Percentiles rank a stretch among this genome's conserved stretches.
phyloP scores from a whole-genome alignment of 768 basidiomycete genomes.

The Rubroboletus pulcherrimus region DNA sequence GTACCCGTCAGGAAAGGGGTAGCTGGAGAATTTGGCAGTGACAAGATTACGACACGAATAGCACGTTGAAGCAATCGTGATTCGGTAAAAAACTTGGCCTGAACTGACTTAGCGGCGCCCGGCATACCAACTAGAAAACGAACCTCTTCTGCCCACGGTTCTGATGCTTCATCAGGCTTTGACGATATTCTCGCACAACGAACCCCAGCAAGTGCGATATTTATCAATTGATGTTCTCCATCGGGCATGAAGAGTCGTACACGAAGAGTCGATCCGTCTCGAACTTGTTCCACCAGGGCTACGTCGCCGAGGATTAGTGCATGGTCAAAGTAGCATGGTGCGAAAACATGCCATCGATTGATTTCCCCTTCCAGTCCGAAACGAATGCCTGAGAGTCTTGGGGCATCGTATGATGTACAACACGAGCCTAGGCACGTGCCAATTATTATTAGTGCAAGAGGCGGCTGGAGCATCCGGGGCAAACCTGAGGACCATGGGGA shows the following conservation, averaged over 20 bases:
- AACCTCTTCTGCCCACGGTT: constrained; percentile 89
- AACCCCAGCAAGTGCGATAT: constrained; percentile 80
- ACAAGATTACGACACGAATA: constrained; percentile 75
- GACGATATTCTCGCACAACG: constrained; percentile 67
- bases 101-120: constrained; percentile 4
- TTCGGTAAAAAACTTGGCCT: constrained; percentile 96
- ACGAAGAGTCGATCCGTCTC: constrained; percentile 88
- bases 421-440: constrained; percentile 49
- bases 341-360: constrained; percentile 66
- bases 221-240: constrained; percentile 86
- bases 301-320: constrained; percentile 6
- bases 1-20: constrained; percentile 73
- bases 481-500: constrained; percentile 69
- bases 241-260: constrained; percentile 85
- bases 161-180: constrained; percentile 73
- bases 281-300: constrained; percentile 93
- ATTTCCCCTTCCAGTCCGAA: constrained; percentile 86
- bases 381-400: constrained; percentile 85
- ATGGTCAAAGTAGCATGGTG: neutral
- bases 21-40: constrained; percentile 72
- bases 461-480: neutral
- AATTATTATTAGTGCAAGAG: neutral
- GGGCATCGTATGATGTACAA: constrained; percentile 85
- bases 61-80: constrained; percentile 75
- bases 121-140: constrained; percentile 18